Evolutionary conservation across 2,329 filamentous ascomycete species (phyloP).

Genomic region (Colletotrichum neosansevieriae): DNA sequence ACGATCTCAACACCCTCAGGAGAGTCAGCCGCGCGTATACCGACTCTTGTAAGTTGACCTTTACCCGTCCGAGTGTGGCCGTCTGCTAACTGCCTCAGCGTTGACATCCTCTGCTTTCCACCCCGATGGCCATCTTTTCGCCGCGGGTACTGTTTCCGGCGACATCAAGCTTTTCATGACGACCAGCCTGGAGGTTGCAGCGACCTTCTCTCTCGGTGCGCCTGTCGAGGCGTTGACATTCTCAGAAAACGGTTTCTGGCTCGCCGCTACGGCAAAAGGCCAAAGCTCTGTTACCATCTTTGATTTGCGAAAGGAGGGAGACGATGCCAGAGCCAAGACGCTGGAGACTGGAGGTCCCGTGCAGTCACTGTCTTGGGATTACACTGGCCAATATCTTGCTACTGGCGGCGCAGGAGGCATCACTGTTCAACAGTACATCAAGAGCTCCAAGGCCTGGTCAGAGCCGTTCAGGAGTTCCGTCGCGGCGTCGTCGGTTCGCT

Average conservation of each 20-base stretch:
- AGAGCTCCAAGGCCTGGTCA: conserved; percentile 88
- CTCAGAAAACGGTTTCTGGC: conserved; percentile 97
- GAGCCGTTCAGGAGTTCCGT: conserved; percentile 85
- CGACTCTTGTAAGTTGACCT: conserved; percentile 61
- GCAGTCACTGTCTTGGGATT: conserved; percentile 87
- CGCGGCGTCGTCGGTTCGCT: conserved; percentile 78
- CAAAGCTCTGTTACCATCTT: conserved; percentile 87
- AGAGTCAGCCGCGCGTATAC: conserved; percentile 83
- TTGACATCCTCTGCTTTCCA: conserved; percentile 88
- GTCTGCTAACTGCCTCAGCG: conserved; percentile 60
- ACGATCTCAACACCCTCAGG: conserved; percentile 78
- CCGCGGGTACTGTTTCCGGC: conserved; percentile 82
- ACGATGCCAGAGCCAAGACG: conserved; percentile 83
- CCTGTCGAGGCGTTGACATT: conserved; percentile 84
- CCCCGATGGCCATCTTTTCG: conserved; percentile 95
- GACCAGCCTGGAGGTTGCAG: conserved; percentile 81
- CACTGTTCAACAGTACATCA: conserved; percentile 90
- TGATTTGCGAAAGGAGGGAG: conserved; percentile 92
- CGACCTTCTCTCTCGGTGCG: conserved; percentile 76
- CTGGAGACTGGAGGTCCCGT: conserved; percentile 86
- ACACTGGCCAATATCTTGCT: conserved; percentile 92
- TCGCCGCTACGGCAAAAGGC: conserved; percentile 83
- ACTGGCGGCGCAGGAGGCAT: conserved; percentile 83
- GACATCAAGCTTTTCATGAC: conserved; percentile 92
- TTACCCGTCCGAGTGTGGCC: neutral